Base-by-base conservation (phyloP, 1,139 yeast species). In the Blastobotrys aristatus region DNA sequence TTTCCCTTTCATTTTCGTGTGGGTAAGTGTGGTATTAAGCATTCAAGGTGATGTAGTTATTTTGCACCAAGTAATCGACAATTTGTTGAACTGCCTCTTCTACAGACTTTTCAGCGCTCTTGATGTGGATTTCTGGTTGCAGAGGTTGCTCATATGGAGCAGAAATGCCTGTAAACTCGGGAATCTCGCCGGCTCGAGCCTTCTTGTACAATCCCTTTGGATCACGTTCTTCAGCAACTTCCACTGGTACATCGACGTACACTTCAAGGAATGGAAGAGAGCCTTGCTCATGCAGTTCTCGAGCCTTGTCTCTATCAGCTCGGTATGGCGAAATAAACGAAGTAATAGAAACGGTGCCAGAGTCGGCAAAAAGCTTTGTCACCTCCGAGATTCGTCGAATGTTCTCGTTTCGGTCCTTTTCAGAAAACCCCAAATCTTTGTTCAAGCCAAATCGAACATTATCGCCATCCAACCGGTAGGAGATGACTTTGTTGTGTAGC, bases 131-230 rank as follows among this genome's bases (percentile, higher is more conserved):
- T 70, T 90, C 97, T 35, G 97, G 86, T 31, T 70, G 63, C 55
- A 77, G 83, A 43, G 97, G 97, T 1, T 86, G 94, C 72, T 90
- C 97, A 66, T 90, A 90, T 34, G 97, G 97, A 14, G 96, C 97
- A 57, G 90, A 82, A 53, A 90, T 83, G 49, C 97, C 97, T 20
- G 97, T 90, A 71, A 90, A 90, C 64, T 90, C 96, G 69, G 87
- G 87, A 66, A 90, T 90, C 54, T 84, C 73, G 29, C 97, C 97
- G 61, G 89, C 95, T 65, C 97, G 81, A 20, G 97, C 97, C 76
- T 90, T 90, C 70, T 89, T 88, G 73, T 90, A 90, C 57, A 90
- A 75, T 8, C 97, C 97, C 74, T 90, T 90, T 54, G 97, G 97
- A 68, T 90, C 97, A 70, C 97, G 85, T 68, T 86, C 77, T 72